A percentile compares a stretch with the other conserved stretches of the same genome.
Conservation (phyloP, 805 yeast species). For the Spathaspora boniae region DNA sequence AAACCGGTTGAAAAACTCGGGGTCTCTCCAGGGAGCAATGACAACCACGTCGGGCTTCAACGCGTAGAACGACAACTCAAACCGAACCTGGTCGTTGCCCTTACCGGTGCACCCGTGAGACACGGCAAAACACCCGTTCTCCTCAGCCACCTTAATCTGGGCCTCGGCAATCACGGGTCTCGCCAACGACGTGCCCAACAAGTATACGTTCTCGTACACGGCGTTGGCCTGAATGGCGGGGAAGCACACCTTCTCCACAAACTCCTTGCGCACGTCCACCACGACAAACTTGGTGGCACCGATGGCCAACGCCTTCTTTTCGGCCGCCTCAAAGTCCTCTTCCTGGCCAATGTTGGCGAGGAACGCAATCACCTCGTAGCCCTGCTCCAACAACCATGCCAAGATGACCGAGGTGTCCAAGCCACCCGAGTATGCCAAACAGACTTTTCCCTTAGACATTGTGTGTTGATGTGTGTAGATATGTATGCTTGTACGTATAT, state of each 20-base stretch:
- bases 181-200: constrained; percentile 96
- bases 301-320: constrained; percentile 90
- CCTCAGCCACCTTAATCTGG: constrained; percentile 94
- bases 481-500: neutral
- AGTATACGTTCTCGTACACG: constrained; percentile 94
- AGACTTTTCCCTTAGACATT: constrained; percentile 98
- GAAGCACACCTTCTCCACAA: constrained; percentile 86
- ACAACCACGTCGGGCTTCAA: constrained; percentile 95
- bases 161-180: constrained; percentile 99
- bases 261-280: constrained; percentile 92
- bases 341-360: constrained; percentile 99
- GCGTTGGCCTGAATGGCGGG: constrained; percentile 99
- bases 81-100: constrained; percentile 99
- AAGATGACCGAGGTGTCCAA: constrained; percentile 95
- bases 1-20: constrained; percentile 87
- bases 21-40: constrained; percentile 99
- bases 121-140: constrained; percentile 97
- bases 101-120: constrained; percentile 99
- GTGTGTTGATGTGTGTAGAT: constrained; percentile 5
- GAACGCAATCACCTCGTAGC: constrained; percentile 97
- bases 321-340: constrained; percentile 97
- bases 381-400: constrained; percentile 97
- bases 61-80: constrained; percentile 95
- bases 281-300: constrained; percentile 96
- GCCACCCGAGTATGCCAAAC: constrained; percentile 99